These are phyloP conservation scores for Pseudopyrenochaeta lycopersici DNA, from an alignment of 2,329 filamentous ascomycete species.

Conservation along the genomic window DNA sequence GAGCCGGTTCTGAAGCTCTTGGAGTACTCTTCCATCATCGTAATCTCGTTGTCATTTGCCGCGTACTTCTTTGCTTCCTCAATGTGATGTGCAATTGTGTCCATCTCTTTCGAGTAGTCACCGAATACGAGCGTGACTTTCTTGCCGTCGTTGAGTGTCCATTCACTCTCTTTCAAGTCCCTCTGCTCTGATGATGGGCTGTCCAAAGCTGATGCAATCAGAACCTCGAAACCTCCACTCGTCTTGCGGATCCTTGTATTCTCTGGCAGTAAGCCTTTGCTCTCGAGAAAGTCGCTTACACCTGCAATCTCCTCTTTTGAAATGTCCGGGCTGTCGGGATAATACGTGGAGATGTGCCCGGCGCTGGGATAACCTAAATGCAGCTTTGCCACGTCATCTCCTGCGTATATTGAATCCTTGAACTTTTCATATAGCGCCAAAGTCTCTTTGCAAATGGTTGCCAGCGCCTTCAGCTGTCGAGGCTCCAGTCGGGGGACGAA, in stretches of 20 bases:
- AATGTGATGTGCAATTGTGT: constrained; percentile 56
- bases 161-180: constrained; percentile 56
- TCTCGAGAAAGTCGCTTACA: constrained; percentile 57
- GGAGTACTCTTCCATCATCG: constrained; percentile 58
- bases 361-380: constrained; percentile 60
- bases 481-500: constrained; percentile 59
- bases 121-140: constrained; percentile 57
- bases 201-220: constrained; percentile 58
- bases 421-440: constrained; percentile 53
- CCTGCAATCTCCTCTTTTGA: constrained; percentile 58
- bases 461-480: constrained; percentile 55
- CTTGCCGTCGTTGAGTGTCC: constrained; percentile 57
- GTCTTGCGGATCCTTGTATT: constrained; percentile 61
- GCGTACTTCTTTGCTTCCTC: constrained; percentile 58
- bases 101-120: constrained; percentile 57
- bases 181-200: constrained; percentile 50
- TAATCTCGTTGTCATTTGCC: constrained; percentile 54
- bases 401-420: constrained; percentile 57
- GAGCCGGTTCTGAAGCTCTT: constrained; percentile 61
- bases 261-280: constrained; percentile 57
- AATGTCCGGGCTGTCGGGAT: constrained; percentile 59
- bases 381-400: constrained; percentile 51
- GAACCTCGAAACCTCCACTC: constrained; percentile 54
- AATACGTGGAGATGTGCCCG: constrained; percentile 61
- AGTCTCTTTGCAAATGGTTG: constrained; percentile 50